Percentiles rank a stretch among this genome's conserved stretches.
Evolutionary conservation across 192 early-diverging fungal species (phyloP).

Genomic region (Pecoramyces ruminantium): DNA sequence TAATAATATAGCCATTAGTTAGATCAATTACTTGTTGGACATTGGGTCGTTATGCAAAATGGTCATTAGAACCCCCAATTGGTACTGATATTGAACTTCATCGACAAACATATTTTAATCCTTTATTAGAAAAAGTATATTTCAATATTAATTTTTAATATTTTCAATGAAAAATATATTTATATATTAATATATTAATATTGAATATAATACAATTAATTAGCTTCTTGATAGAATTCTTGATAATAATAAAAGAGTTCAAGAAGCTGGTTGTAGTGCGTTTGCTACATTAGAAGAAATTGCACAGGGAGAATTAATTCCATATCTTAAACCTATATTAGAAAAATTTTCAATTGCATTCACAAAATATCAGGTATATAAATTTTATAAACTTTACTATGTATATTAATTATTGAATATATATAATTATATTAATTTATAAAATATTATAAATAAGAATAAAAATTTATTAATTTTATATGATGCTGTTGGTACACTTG

Average conservation of each 20-base stretch:
- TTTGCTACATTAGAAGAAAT: slow-evolving; percentile 94
- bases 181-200: no score
- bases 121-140: slow-evolving; percentile 57
- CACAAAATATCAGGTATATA: slow-evolving; percentile 59
- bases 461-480: slow-evolving; percentile 93
- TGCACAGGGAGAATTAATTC: slow-evolving; percentile 58
- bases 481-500: slow-evolving; percentile 94
- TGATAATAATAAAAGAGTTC: slow-evolving; percentile 95
- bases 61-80: slow-evolving; percentile 18
- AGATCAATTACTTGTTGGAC: slow-evolving; percentile 99
- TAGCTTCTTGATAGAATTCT: slow-evolving; percentile 51
- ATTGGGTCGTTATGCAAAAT: slow-evolving; percentile 75
- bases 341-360: slow-evolving; percentile 67
- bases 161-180: no score
- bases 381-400: no score
- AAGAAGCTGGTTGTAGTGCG: slow-evolving; percentile 91
- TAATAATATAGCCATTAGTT: slow-evolving; percentile 62
- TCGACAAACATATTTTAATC: slow-evolving; percentile 59
- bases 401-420: no score
- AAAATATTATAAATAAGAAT: slow-evolving; percentile 21
- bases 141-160: no score
- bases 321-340: slow-evolving; percentile 79
- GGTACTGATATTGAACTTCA: slow-evolving; percentile 5
- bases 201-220: no score
- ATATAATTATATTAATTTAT: background rate